These are phyloP conservation scores for Penicillium manginii DNA, from an alignment of 495 filamentous ascomycete genomes.

Conservation along the genomic window DNA sequence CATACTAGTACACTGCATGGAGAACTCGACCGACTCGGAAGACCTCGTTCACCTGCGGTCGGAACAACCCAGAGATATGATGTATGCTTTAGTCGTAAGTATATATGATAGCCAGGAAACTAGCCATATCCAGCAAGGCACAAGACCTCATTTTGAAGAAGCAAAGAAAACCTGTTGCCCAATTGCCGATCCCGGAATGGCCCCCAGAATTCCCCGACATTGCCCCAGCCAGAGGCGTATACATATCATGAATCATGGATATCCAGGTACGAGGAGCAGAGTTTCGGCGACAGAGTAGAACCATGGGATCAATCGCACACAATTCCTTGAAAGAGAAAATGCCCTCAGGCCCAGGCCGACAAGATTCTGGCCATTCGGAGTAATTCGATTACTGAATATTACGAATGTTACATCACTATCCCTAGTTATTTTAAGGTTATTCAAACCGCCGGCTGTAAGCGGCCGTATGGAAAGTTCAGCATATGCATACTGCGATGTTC, in stretches of 20 bases:
- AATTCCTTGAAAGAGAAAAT: not conserved
- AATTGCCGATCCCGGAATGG: not conserved
- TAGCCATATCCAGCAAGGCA: too few relatives aligned
- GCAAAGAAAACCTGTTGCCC: not conserved
- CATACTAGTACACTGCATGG: too few relatives aligned
- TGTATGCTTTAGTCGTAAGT: too few relatives aligned
- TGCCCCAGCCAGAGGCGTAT: not conserved
- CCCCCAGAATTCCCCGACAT: not conserved
- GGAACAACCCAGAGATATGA: too few relatives aligned
- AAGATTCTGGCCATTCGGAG: not conserved
- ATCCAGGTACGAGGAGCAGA: not conserved
- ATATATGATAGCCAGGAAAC: too few relatives aligned
- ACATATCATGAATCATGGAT: constrained; percentile 4
- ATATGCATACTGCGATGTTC: too few relatives aligned
- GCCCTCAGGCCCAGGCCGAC: not conserved
- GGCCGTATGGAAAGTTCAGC: not conserved
- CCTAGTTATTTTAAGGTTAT: not conserved
- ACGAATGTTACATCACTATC: not conserved
- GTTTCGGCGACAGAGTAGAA: not conserved
- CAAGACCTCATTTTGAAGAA: not conserved
- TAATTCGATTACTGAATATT: not conserved
- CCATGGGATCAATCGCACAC: not conserved
- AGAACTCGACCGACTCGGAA: too few relatives aligned
- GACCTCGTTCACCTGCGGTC: too few relatives aligned
- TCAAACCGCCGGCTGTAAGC: not conserved